These are phyloP conservation scores for Sporobolomyces roseus DNA, from an alignment of 768 basidiomycete species.

Conservation along the genomic window DNA sequence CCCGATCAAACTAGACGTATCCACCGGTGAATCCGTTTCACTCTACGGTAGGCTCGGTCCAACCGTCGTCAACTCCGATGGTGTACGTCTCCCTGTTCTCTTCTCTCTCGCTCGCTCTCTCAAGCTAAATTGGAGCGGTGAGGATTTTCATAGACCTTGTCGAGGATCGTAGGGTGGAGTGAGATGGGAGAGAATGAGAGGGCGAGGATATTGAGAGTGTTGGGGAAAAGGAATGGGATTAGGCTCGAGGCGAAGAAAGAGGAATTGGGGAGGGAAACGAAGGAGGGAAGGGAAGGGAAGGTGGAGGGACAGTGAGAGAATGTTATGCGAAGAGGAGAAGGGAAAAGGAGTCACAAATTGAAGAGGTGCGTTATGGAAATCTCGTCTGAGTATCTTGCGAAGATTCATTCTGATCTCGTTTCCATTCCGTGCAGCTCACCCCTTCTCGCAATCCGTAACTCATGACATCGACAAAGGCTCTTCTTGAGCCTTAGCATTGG, in stretches of 20 bases:
- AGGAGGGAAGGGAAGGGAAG: background rate
- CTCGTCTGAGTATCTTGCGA: too few species aligned
- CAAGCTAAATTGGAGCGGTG: background rate
- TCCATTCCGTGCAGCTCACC: too few species aligned
- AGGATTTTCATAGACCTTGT: constrained; percentile 26
- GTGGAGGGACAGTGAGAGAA: background rate
- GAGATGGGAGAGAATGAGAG: constrained; percentile 23
- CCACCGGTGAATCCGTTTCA: constrained; percentile 10
- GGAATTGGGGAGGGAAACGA: background rate
- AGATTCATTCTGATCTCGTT: too few species aligned
- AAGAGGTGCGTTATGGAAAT: too few species aligned
- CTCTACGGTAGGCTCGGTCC: constrained; percentile 32
- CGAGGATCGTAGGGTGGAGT: constrained; percentile 30
- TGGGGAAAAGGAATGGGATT: constrained; percentile 31
- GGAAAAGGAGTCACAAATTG: too few species aligned
- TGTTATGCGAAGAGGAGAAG: background rate
- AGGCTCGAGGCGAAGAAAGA: constrained; percentile 30
- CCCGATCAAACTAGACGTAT: constrained; percentile 27
- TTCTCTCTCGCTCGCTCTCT: background rate
- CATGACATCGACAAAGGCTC: too few species aligned
- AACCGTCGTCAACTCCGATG: constrained; percentile 30
- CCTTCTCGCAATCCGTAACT: too few species aligned
- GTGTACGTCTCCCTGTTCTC: constrained; percentile 12
- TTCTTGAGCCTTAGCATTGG: too few species aligned
- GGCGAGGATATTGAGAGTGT: constrained; percentile 18